phyloP scores from a whole-genome alignment of 2,329 filamentous ascomycete genomes.

The Trichoderma afroharzianum region DNA sequence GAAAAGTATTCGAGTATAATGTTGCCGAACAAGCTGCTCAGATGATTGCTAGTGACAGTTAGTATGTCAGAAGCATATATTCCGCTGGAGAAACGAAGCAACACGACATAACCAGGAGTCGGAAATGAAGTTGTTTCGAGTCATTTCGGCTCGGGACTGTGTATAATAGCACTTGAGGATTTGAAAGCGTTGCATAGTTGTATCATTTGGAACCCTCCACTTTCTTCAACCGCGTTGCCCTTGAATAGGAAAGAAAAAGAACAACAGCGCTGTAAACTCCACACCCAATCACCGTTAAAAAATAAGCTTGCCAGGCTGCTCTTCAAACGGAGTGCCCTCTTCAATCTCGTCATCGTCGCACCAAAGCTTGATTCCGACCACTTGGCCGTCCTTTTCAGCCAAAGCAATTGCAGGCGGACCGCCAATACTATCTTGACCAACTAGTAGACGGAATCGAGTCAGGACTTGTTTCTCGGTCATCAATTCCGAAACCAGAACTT shows the following conservation, averaged over 20 bases:
- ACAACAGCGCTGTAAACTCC: not conserved
- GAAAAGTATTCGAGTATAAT: slow-evolving; percentile 19
- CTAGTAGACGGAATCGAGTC: not conserved
- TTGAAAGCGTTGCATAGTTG: not conserved
- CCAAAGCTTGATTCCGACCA: slow-evolving; percentile 3
- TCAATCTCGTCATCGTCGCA: not conserved
- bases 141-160: not conserved
- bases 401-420: not conserved
- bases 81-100: not conserved
- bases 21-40: slow-evolving; percentile 17
- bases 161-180: not conserved
- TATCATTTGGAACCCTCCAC: not conserved
- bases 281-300: not conserved
- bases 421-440: not conserved
- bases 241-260: not conserved
- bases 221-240: not conserved
- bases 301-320: not conserved
- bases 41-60: not conserved
- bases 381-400: slow-evolving; percentile 11
- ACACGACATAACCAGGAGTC: too few species aligned
- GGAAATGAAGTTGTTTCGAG: not conserved
- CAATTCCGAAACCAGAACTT: not conserved
- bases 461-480: not conserved
- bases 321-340: not conserved
- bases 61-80: not conserved